Evolutionary conservation across 352 stramenopile genomes (phyloP).

Genomic region (Pythium volutum): DNA sequence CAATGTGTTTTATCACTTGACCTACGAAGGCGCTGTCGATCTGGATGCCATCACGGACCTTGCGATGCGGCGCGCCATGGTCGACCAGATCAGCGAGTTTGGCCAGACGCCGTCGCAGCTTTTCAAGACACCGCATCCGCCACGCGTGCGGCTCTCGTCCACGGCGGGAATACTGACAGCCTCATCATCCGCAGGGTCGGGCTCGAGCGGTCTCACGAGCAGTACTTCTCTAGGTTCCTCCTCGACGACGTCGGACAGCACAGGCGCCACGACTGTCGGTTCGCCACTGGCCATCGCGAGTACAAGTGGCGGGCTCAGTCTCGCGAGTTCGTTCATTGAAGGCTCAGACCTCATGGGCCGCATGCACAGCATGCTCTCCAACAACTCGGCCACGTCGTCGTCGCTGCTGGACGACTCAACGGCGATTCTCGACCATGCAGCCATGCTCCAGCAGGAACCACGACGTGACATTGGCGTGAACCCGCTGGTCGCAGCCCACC

Average conservation of each 20-base stretch:
- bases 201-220: background rate
- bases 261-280: background rate
- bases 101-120: slow-evolving; percentile 96
- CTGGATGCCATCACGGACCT: slow-evolving; percentile 81
- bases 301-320: slow-evolving; percentile 3
- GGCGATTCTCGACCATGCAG: slow-evolving; percentile 46
- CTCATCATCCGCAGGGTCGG: background rate
- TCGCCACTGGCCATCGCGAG: slow-evolving; percentile 6
- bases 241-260: background rate
- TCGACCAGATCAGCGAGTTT: slow-evolving; percentile 98
- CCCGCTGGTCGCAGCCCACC: slow-evolving; percentile 40
- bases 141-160: slow-evolving; percentile 22
- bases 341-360: slow-evolving; percentile 58
- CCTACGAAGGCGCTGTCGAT: slow-evolving; percentile 97
- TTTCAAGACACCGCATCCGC: slow-evolving; percentile 79
- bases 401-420: slow-evolving; percentile 25
- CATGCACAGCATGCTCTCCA: slow-evolving; percentile 71
- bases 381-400: slow-evolving; percentile 8
- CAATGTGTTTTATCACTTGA: slow-evolving; percentile 98
- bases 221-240: background rate
- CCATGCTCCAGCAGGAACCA: slow-evolving; percentile 48
- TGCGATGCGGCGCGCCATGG: slow-evolving; percentile 73
- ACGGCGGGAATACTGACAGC: background rate
- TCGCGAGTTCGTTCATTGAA: slow-evolving; percentile 62
- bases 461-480: slow-evolving; percentile 46